phyloP scores from a whole-genome alignment of 2,329 filamentous ascomycete genomes.

The Trichoderma arundinaceum region DNA sequence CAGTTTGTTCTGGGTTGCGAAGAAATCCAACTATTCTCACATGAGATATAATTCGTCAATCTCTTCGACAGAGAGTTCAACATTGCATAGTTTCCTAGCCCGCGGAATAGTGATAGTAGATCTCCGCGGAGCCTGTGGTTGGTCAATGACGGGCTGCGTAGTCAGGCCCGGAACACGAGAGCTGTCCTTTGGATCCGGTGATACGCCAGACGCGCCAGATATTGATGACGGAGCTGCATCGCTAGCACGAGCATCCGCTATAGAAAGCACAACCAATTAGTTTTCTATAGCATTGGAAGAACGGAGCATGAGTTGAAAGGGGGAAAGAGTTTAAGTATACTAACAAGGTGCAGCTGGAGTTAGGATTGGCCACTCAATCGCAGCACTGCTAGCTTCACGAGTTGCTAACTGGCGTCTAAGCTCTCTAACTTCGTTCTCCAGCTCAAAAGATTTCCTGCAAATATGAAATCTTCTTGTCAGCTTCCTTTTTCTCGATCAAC shows the following conservation, averaged over 20 bases:
- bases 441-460: conserved; percentile 19
- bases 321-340: neutral
- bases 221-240: conserved; percentile 2
- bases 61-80: conserved; percentile 23
- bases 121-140: conserved; percentile 6
- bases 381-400: conserved; percentile 5
- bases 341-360: conserved; percentile 13
- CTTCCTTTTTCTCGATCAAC: no score
- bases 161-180: conserved; percentile 19
- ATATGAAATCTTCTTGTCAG: neutral
- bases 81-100: conserved; percentile 14
- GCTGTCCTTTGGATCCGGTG: conserved; percentile 10
- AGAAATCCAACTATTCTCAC: neutral
- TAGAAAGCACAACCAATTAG: neutral
- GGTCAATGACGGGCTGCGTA: conserved; percentile 21
- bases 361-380: conserved; percentile 11
- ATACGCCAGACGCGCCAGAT: conserved; percentile 5
- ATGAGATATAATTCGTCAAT: conserved; percentile 24
- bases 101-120: neutral
- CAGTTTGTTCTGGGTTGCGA: neutral
- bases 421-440: conserved; percentile 23
- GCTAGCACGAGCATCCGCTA: conserved; percentile 7
- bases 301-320: neutral
- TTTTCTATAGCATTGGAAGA: neutral
- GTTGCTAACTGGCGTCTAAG: conserved; percentile 15